phyloP scores from a whole-genome alignment of 2,329 filamentous ascomycete genomes.

The Fragosphaeria purpurea region DNA sequence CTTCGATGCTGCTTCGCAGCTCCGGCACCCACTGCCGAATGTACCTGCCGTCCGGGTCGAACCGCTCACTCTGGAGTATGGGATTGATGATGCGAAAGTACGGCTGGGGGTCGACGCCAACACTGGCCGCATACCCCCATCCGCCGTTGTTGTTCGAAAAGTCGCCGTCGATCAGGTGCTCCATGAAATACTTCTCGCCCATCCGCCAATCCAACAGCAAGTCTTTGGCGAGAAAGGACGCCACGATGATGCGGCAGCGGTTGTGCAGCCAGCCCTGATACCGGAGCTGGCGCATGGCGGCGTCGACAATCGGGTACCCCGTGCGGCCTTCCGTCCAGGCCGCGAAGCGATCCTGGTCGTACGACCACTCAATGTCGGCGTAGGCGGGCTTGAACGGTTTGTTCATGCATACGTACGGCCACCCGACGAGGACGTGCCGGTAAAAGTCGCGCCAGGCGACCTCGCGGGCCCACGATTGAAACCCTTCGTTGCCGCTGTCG shows the following conservation, averaged over 20 bases:
- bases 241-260: constrained; percentile 72
- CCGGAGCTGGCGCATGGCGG: constrained; percentile 70
- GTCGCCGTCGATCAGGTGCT: constrained; percentile 67
- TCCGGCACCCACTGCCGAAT: constrained; percentile 79
- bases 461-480: constrained; percentile 68
- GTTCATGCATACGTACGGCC: constrained; percentile 70
- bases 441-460: constrained; percentile 85
- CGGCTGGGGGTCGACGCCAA: constrained; percentile 43
- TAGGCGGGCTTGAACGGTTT: constrained; percentile 70
- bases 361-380: constrained; percentile 74
- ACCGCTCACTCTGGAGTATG: constrained; percentile 73
- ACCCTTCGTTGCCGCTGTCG: constrained; percentile 46
- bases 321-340: constrained; percentile 68
- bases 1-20: constrained; percentile 46
- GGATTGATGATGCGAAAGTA: constrained; percentile 92
- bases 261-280: constrained; percentile 73
- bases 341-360: constrained; percentile 55
- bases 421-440: constrained; percentile 72
- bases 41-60: constrained; percentile 68
- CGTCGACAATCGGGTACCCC: constrained; percentile 76
- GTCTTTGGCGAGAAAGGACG: constrained; percentile 72
- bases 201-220: constrained; percentile 74
- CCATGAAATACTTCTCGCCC: constrained; percentile 77
- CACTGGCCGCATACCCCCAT: constrained; percentile 39
- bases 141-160: constrained; percentile 67